Evolutionary conservation across 139 green algal species (phyloP).

Genomic region (Micractinium conductrix): DNA sequence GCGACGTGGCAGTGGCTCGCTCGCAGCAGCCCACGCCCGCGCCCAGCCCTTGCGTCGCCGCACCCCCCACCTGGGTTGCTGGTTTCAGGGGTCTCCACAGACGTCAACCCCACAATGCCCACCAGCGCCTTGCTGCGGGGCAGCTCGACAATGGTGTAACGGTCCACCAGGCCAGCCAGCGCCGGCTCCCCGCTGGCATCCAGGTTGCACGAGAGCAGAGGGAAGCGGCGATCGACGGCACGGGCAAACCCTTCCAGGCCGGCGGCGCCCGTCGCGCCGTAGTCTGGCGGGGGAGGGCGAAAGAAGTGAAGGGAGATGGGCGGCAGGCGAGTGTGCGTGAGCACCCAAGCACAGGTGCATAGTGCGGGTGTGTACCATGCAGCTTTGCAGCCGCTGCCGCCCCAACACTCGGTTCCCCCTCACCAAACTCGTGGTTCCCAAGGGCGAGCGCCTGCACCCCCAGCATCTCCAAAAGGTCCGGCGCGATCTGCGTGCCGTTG

Average conservation of each 20-base stretch:
- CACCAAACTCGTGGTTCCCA: constrained; percentile 30
- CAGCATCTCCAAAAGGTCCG: neutral
- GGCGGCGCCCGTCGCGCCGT: neutral
- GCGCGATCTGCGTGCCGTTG: neutral
- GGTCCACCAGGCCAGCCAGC: constrained; percentile 8
- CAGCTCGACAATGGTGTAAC: constrained; percentile 8
- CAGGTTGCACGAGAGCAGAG: constrained; percentile 9
- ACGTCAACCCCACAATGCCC: constrained; percentile 25
- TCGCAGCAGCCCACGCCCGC: neutral
- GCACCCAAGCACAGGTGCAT: no score
- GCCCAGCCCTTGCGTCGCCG: no score
- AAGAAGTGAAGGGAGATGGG: no score
- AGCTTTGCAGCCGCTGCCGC: no score
- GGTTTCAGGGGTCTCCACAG: neutral
- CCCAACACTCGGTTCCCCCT: no score
- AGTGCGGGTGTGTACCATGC: no score
- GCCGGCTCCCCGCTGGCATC: constrained; percentile 7
- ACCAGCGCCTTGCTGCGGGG: neutral
- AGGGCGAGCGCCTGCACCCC: constrained; percentile 27
- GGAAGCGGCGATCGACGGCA: neutral
- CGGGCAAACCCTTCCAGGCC: neutral
- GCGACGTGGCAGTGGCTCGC: no score
- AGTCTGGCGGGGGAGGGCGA: no score
- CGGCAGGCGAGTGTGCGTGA: no score
- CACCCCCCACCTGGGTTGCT: neutral